These are phyloP conservation scores for Globisporangium nunn DNA, from an alignment of 352 stramenopile species.

Conservation along the genomic window DNA sequence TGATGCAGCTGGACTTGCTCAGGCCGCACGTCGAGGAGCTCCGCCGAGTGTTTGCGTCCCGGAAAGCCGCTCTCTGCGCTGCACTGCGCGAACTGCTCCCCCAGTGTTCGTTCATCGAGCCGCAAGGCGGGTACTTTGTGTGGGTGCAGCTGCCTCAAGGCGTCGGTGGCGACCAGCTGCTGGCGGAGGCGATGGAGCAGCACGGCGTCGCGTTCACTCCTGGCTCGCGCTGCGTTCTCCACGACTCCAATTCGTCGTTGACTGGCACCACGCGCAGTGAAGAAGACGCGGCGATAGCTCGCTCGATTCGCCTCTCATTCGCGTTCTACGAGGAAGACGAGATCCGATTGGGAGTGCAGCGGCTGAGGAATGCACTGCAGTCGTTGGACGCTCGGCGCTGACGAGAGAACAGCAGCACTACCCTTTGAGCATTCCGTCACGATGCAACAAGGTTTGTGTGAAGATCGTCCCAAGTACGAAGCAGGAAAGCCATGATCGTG, in stretches of 20 bases:
- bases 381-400: neutral
- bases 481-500: too few relatives aligned
- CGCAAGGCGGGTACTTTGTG: slow-evolving; percentile 80
- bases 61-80: slow-evolving; percentile 43
- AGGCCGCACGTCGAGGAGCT: slow-evolving; percentile 43
- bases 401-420: neutral
- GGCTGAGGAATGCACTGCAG: slow-evolving; percentile 32
- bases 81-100: slow-evolving; percentile 34
- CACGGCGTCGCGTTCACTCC: slow-evolving; percentile 77
- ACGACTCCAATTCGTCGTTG: slow-evolving; percentile 8
- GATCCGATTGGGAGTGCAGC: slow-evolving; percentile 50
- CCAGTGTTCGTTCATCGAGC: slow-evolving; percentile 44
- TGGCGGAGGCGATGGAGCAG: slow-evolving; percentile 30
- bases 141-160: slow-evolving; percentile 56
- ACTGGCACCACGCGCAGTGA: slow-evolving; percentile 3
- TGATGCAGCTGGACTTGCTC: slow-evolving; percentile 49
- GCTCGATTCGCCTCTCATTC: slow-evolving; percentile 62
- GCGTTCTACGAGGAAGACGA: slow-evolving; percentile 78
- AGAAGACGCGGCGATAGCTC: slow-evolving; percentile 1
- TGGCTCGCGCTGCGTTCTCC: slow-evolving; percentile 46
- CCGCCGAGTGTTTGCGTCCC: slow-evolving; percentile 27
- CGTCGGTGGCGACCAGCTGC: slow-evolving; percentile 40
- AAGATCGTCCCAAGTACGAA: too few relatives aligned
- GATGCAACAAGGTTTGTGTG: too few relatives aligned
- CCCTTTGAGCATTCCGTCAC: too few relatives aligned